Evolutionary conservation across 495 filamentous ascomycete genomes (phyloP).

Genomic region (Podospora pseudocomata): DNA sequence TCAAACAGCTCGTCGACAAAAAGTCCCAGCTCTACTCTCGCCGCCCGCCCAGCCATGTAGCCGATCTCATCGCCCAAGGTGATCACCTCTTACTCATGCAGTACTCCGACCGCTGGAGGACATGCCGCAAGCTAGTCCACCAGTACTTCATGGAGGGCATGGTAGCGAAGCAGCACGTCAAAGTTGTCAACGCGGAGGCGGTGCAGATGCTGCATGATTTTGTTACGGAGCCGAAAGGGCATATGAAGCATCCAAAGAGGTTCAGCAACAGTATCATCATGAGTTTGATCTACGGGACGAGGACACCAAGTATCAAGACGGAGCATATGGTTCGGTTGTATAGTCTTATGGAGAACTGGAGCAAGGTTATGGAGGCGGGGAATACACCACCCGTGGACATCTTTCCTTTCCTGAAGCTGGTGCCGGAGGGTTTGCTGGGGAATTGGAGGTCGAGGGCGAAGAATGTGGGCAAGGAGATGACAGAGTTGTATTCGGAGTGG

Average conservation of each 20-base stretch:
- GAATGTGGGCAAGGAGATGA: slow-evolving; percentile 41
- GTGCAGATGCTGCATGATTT: slow-evolving; percentile 46
- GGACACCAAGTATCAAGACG: slow-evolving; percentile 30
- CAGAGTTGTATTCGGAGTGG: slow-evolving; percentile 35
- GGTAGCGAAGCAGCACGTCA: slow-evolving; percentile 42
- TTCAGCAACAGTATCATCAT: slow-evolving; percentile 47
- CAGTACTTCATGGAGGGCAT: slow-evolving; percentile 41
- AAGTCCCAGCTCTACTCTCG: slow-evolving; percentile 35
- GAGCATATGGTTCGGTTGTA: slow-evolving; percentile 41
- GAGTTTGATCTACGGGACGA: slow-evolving; percentile 43
- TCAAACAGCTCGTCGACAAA: slow-evolving; percentile 34
- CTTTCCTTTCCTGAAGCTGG: slow-evolving; percentile 40
- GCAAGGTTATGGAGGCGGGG: slow-evolving; percentile 45
- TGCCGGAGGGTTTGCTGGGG: slow-evolving; percentile 42
- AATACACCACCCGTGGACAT: slow-evolving; percentile 51
- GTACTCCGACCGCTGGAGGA: slow-evolving; percentile 40
- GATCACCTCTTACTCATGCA: slow-evolving; percentile 45
- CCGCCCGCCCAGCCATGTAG: slow-evolving; percentile 46
- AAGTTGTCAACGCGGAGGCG: slow-evolving; percentile 46
- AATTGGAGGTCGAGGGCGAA: slow-evolving; percentile 39
- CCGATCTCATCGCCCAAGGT: slow-evolving; percentile 38
- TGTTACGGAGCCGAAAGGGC: slow-evolving; percentile 34
- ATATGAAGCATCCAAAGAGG: slow-evolving; percentile 46
- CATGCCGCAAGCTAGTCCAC: slow-evolving; percentile 41
- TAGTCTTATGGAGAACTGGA: slow-evolving; percentile 48